These are phyloP conservation scores for Fusarium lyarnte DNA, from an alignment of 2,329 filamentous ascomycete species.

Conservation along the genomic window DNA sequence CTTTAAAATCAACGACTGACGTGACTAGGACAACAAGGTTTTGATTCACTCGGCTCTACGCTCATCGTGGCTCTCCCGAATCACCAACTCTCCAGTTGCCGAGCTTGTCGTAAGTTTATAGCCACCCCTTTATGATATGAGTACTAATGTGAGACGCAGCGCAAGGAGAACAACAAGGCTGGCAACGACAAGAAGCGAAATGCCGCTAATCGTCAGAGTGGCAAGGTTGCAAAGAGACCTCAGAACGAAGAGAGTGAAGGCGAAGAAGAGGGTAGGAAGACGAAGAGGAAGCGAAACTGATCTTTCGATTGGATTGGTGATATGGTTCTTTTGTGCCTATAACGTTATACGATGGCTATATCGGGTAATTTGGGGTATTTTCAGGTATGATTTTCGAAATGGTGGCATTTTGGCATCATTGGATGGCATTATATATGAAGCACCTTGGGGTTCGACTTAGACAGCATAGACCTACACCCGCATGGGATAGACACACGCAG, in stretches of 20 bases:
- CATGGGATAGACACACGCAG: neutral
- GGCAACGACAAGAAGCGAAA: conserved; percentile 39
- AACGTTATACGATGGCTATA: neutral
- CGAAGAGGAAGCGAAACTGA: conserved; percentile 1
- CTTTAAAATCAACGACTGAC: neutral
- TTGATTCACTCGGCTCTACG: conserved; percentile 40
- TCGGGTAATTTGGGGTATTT: neutral
- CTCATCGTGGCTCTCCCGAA: conserved; percentile 34
- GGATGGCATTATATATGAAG: neutral
- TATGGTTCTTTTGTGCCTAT: neutral
- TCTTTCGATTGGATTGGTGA: neutral
- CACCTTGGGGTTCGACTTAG: neutral
- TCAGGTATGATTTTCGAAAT: neutral
- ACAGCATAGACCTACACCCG: neutral
- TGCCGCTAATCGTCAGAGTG: conserved; percentile 1
- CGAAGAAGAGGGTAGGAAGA: neutral
- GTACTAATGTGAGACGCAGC: conserved; percentile 12
- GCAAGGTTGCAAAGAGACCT: conserved; percentile 23
- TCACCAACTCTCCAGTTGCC: conserved; percentile 33
- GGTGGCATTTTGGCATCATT: neutral
- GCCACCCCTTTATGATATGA: rapidly evolving
- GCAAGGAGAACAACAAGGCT: conserved; percentile 38
- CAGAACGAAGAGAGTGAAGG: conserved; percentile 20
- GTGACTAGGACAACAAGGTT: conserved; percentile 29
- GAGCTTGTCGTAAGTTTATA: conserved; percentile 28